Percentiles rank a stretch among this genome's conserved stretches.
phyloP scores from a whole-genome alignment of 805 yeast species.

The Kodamaea kaohsiungensis region DNA sequence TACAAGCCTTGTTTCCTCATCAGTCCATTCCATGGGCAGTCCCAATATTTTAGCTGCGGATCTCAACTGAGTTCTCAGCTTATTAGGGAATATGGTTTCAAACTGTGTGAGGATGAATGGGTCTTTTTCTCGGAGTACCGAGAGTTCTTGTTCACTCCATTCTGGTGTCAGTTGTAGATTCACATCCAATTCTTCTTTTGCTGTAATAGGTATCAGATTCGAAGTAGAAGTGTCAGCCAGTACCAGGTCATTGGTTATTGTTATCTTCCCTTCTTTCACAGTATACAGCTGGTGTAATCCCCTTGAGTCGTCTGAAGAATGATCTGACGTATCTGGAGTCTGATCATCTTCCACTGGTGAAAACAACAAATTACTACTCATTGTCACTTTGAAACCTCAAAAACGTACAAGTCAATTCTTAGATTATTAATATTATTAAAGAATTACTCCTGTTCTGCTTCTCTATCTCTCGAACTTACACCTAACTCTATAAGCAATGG shows the following conservation, averaged over 20 bases:
- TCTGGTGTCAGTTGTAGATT: background rate
- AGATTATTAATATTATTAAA: background rate
- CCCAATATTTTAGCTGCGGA: background rate
- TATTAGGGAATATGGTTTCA: background rate
- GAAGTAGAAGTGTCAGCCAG: background rate
- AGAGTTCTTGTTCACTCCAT: background rate
- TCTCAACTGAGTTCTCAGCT: background rate
- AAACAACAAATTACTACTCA: constrained; percentile 5
- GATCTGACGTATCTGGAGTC: constrained; percentile 16
- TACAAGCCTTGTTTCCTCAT: background rate
- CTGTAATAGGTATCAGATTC: background rate
- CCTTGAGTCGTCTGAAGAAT: constrained; percentile 12
- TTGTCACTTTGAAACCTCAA: background rate
- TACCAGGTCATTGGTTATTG: background rate
- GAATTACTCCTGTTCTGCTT: background rate
- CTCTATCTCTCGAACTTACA: background rate
- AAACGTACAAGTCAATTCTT: background rate
- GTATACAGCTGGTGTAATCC: background rate
- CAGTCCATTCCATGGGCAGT: background rate
- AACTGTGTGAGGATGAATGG: background rate
- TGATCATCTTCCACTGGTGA: constrained; percentile 11
- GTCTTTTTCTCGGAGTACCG: background rate
- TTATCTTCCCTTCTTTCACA: background rate
- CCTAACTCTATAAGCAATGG: background rate
- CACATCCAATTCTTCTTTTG: background rate